A percentile compares a stretch with the other conserved stretches of the same genome.
phyloP scores from a whole-genome alignment of 2,329 filamentous ascomycete species.

The Chrysoporthe puriensis region DNA sequence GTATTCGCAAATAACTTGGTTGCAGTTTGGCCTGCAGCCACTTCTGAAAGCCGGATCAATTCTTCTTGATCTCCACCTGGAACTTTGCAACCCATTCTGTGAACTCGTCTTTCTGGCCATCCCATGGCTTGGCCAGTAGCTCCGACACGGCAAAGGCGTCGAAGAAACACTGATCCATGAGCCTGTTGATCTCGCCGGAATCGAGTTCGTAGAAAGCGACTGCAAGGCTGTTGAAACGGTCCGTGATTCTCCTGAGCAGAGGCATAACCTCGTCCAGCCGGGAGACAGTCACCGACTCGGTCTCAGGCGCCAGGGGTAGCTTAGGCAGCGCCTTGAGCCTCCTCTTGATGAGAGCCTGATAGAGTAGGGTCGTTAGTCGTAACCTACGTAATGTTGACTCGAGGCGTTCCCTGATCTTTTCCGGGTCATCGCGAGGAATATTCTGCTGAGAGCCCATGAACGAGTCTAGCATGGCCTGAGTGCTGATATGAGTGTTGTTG shows the following conservation, averaged over 20 bases:
- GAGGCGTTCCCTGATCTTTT: constrained; percentile 67
- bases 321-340: constrained; percentile 63
- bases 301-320: constrained; percentile 32
- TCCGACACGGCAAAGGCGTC: constrained; percentile 61
- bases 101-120: constrained; percentile 73
- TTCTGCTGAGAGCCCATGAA: constrained; percentile 65
- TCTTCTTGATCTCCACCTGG: constrained; percentile 55
- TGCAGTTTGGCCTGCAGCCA: background rate
- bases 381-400: constrained; percentile 66
- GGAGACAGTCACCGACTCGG: constrained; percentile 38
- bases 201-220: constrained; percentile 73
- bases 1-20: background rate
- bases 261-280: constrained; percentile 61
- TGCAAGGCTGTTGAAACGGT: constrained; percentile 72
- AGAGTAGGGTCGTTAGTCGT: constrained; percentile 69
- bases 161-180: constrained; percentile 62
- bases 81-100: constrained; percentile 72
- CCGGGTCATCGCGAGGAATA: constrained; percentile 66
- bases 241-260: constrained; percentile 63
- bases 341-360: constrained; percentile 70
- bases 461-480: constrained; percentile 67
- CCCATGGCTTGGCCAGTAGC: constrained; percentile 63
- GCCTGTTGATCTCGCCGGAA: constrained; percentile 58
- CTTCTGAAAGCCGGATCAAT: constrained; percentile 10
- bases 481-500: constrained; percentile 39